Evolutionary conservation across 106 monocot species (phyloP), one percentile per base, ranked within the genome.

Genomic region (Hemerocallis citrina): DNA sequence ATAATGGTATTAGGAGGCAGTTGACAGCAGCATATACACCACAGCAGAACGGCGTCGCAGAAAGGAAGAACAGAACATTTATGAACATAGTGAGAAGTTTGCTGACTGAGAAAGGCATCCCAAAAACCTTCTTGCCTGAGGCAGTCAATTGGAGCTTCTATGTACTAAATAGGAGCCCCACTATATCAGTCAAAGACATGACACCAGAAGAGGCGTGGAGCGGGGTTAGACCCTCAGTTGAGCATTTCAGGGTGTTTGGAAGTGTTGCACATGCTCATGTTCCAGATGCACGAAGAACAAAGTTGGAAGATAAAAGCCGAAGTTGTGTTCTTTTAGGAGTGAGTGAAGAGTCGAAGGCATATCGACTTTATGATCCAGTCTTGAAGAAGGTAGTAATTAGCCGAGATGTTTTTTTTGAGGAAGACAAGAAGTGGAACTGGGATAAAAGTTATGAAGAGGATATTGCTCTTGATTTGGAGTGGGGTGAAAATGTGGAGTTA

Each of bases 61-160:
- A 57, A 17, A 57, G 57, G 24, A 57, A 58, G 16, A 58, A 58
- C 36, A 0, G 58, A 7, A 58, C 58, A 1, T 35, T 58, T 19
- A 1, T 58, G 17, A 58, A 58, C 17, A 58, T 37, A 12, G 63
- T 63, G 46, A 19, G 63, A 27, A 63, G 63, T 30, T 31, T 63
- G 16, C 23, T 63, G 13, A 12, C 63, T 45, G 46, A 45, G 28
- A 11, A 30, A 27, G 22, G 30, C 44, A 29, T 63, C 31, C 30
- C 42, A 46, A 43, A 45, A 25, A 45, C 30, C n/a, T 63, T 63
- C 32, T 63, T 25, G 63, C 44, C 46, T 15, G 24, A 25, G 29
- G 54, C 28, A 54, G 54, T 54, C 24, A 54, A 54, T 54, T 54
- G 54, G 54, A 54, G 54, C 28, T 45, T 63, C 29, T 25, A 63